Percentiles rank a stretch among this genome's conserved stretches.
Evolutionary conservation across 2,329 filamentous ascomycete genomes (phyloP).

Genomic region (Sporothrix curviconia): DNA sequence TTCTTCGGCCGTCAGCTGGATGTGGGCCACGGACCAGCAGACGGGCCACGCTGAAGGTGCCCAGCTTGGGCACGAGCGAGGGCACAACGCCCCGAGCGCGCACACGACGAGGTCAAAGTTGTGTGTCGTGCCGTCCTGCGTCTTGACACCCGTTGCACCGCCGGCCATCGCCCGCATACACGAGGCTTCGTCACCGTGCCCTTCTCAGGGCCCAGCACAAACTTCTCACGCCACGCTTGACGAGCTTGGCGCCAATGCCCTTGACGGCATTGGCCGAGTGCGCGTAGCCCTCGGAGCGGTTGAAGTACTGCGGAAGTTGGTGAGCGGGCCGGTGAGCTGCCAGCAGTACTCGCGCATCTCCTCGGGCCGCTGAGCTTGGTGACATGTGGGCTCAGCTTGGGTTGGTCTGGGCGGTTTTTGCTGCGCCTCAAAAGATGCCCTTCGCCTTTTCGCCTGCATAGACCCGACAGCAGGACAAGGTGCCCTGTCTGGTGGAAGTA

Average conservation of each 20-base stretch:
- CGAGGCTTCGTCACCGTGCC: neutral
- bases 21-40: slow-evolving; percentile 44
- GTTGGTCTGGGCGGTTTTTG: neutral
- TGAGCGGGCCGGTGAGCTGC: slow-evolving; percentile 42
- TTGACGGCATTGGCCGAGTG: slow-evolving; percentile 46
- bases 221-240: neutral
- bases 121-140: neutral
- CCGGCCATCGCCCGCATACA: neutral
- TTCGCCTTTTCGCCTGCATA: slow-evolving; percentile 25
- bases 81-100: neutral
- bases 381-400: neutral
- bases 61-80: neutral
- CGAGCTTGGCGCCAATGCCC: slow-evolving; percentile 26
- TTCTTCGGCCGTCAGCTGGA: slow-evolving; percentile 50
- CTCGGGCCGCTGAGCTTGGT: slow-evolving; percentile 15
- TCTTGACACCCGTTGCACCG: neutral
- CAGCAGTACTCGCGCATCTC: slow-evolving; percentile 41
- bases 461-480: slow-evolving; percentile 37
- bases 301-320: slow-evolving; percentile 53
- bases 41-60: neutral
- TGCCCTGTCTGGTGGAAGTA: slow-evolving; percentile 43
- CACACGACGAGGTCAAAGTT: neutral
- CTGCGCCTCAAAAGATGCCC: neutral
- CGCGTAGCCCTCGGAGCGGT: slow-evolving; percentile 49
- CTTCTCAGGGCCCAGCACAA: neutral